Evolutionary conservation across 177 flowering plant species (phyloP).

Genomic region (Vitis hybrid): DNA sequence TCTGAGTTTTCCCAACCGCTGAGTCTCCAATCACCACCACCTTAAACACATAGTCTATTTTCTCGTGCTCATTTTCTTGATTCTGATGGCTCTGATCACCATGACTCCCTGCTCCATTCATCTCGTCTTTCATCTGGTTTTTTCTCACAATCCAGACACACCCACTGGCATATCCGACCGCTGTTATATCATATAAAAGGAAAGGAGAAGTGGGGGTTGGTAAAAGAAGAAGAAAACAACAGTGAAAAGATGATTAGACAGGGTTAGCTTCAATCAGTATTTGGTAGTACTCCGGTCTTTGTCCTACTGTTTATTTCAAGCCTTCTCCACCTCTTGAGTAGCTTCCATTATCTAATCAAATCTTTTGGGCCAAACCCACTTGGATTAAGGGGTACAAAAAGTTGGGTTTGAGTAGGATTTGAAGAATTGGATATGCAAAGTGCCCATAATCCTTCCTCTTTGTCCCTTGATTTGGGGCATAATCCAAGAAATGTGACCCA

Average conservation of each 20-base stretch:
- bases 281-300: no score
- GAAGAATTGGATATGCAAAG: neutral
- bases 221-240: neutral
- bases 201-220: neutral
- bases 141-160: slow-evolving; percentile 2
- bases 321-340: neutral
- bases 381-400: neutral
- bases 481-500: neutral
- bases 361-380: no score
- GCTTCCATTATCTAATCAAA: no score
- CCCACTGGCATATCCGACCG: neutral
- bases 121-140: slow-evolving; percentile 33
- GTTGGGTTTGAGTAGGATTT: neutral
- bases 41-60: slow-evolving; percentile 65
- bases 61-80: slow-evolving; percentile 22
- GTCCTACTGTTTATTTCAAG: neutral
- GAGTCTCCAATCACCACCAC: slow-evolving; percentile 80
- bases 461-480: neutral
- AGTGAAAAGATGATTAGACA: slow-evolving; percentile 1
- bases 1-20: slow-evolving; percentile 70
- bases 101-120: slow-evolving; percentile 22
- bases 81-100: neutral
- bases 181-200: no score
- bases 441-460: neutral
- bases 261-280: neutral